Conservation (phyloP, 2,329 filamentous ascomycete genomes). For the Aspergillus oerlinghausenensis region DNA sequence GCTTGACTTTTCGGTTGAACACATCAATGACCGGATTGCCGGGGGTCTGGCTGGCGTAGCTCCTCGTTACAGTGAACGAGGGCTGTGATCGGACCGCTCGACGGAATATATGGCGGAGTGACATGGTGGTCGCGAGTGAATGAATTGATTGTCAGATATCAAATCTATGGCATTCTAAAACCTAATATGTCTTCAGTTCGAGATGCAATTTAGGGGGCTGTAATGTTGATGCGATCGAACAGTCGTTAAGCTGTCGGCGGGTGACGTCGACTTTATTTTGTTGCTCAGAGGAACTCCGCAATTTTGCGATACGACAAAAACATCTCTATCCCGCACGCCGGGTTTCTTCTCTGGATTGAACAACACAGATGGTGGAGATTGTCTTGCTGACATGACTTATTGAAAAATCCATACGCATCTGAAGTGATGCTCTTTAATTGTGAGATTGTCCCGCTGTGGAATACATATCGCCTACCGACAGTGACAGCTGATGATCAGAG, state of each 20-base stretch:
- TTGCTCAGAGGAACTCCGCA: not conserved
- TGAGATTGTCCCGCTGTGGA: not conserved
- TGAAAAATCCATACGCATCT: not conserved
- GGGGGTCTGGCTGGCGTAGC: conserved; percentile 73
- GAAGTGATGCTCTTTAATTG: not conserved
- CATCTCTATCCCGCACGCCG: not conserved
- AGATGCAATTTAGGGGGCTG: not conserved
- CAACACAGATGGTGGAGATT: not conserved
- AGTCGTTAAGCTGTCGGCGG: not conserved
- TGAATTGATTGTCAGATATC: not conserved
- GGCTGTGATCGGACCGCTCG: conserved; percentile 15
- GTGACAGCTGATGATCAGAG: not conserved
- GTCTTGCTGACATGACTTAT: not conserved
- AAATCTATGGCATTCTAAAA: not conserved
- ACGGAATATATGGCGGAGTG: conserved; percentile 16
- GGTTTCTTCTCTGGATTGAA: not conserved
- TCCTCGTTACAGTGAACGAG: conserved; percentile 31
- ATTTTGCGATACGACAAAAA: not conserved
- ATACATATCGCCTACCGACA: not conserved
- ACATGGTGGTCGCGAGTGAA: conserved; percentile 14
- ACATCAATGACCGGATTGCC: conserved; percentile 78
- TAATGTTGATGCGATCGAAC: not conserved
- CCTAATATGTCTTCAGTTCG: not conserved
- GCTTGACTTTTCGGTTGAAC: conserved; percentile 85
- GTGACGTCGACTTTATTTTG: conserved; percentile 23